Evolutionary conservation across 75 land plant species (phyloP).

Genomic region (Cryptomeria japonica): DNA sequence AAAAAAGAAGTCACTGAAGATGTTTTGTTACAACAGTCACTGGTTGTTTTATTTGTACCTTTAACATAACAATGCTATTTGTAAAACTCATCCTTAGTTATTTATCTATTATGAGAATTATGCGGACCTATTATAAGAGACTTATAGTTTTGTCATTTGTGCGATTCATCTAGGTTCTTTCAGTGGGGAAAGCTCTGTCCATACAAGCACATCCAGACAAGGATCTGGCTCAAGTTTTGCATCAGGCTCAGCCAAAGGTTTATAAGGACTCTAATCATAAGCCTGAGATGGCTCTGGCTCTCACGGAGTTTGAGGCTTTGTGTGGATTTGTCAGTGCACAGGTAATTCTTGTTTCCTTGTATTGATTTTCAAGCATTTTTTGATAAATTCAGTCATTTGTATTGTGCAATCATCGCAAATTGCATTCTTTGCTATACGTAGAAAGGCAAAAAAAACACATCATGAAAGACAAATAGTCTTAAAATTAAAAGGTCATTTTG

Average conservation of each 20-base stretch:
- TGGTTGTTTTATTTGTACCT: not conserved
- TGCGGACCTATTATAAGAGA: not conserved
- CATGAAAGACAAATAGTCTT: not conserved
- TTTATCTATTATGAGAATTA: not conserved
- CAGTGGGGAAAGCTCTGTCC: slow-evolving; percentile 92
- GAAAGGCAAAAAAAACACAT: not conserved
- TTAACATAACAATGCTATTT: not conserved
- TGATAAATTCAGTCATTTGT: not conserved
- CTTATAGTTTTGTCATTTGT: slow-evolving; percentile 4
- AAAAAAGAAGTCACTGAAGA: not conserved
- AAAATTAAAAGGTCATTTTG: not conserved
- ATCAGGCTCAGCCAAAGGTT: slow-evolving; percentile 49
- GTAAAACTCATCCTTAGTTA: not conserved
- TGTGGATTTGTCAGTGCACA: slow-evolving; percentile 80
- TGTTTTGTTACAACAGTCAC: not conserved
- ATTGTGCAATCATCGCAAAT: not conserved
- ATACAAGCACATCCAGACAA: slow-evolving; percentile 99
- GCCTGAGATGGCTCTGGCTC: slow-evolving; percentile 97
- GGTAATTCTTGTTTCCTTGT: slow-evolving; percentile 35
- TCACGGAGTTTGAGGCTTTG: slow-evolving; percentile 86
- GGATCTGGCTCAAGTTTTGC: slow-evolving; percentile 70
- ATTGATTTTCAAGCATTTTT: not conserved
- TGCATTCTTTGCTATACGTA: not conserved
- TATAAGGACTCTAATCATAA: slow-evolving; percentile 96
- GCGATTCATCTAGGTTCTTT: slow-evolving; percentile 62